Evolutionary conservation across 495 filamentous ascomycete species (phyloP), one percentile per base, ranked within the genome.

Genomic region (Aspergillus funiculosus): DNA sequence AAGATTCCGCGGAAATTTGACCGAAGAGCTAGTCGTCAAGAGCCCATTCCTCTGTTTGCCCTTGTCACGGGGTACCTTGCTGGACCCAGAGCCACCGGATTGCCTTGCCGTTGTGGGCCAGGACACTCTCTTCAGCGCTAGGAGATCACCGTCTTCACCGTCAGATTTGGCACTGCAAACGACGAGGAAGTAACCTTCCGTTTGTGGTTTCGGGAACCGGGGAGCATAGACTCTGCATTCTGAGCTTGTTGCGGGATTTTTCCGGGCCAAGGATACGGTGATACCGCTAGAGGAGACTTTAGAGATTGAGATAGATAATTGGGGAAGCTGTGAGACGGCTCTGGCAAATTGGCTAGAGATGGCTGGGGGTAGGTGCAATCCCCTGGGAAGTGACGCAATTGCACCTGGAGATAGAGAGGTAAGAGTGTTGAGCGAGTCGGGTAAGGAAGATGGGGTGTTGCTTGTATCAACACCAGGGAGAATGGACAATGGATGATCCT

Each of bases 171-270:
- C 57, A 32, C 36, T 58, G 26, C 54, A 64, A 1, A 94, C 73
- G 28, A 97, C 47, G 5, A 91, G 75, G 61, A 97, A 96, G 78
- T 80, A 97, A 1, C 94, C 90, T 62, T 98, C 92, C 0, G 86
- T 89, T 61, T 98, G 92, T 17, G 88, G 81, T 64, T 98, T 98
- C 0, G 92, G 94, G 67, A 92, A 97, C 3, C 76, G 74, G 6
- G 92, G 91, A 0, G 92, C 87, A 51, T 81, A 94, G 48, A 95
- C 83, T 25, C 81, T 74, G 53, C 74, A 83, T 14, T 85, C 83
- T 11, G 73, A 62, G 51, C 79, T 76, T 0, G 63, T 66, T 24
- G 81, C 60, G 11, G 73, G 50, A 65, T 96, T 96, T 38, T 77
- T 67, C 0, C 92, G 78, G 9, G 72, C 68, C 7, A 96, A 51